phyloP scores from a whole-genome alignment of 2,329 filamentous ascomycete species.

The Aquanectria penicillioides region DNA sequence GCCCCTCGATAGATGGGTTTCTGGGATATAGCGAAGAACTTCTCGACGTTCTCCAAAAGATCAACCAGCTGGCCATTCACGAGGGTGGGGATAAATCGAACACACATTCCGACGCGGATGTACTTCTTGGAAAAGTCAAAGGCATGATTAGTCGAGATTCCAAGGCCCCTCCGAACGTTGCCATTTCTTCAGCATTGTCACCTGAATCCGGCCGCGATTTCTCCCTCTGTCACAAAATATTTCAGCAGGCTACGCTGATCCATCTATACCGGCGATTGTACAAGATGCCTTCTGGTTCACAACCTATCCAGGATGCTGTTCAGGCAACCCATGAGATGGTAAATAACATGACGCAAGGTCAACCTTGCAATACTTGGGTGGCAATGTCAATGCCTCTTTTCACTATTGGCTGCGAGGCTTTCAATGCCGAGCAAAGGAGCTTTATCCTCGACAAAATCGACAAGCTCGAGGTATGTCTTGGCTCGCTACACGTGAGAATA shows the following conservation, averaged over 20 bases:
- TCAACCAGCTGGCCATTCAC: conserved; percentile 18
- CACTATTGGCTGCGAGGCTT: conserved; percentile 42
- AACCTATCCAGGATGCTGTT: conserved; percentile 32
- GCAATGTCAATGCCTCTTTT: conserved; percentile 45
- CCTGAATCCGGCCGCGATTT: conserved; percentile 39
- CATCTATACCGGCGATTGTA: conserved; percentile 41
- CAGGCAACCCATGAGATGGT: conserved; percentile 34
- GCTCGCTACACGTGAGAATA: conserved; percentile 39
- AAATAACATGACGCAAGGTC: conserved; percentile 40
- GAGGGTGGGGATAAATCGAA: neutral
- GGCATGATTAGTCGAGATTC: conserved; percentile 39
- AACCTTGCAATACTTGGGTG: conserved; percentile 45
- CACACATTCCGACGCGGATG: conserved; percentile 22
- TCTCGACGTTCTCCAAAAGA: conserved; percentile 36
- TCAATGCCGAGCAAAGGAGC: conserved; percentile 24
- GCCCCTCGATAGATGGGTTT: conserved; percentile 40
- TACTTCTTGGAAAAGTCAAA: conserved; percentile 35
- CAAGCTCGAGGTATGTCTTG: conserved; percentile 39
- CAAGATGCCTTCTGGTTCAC: conserved; percentile 25
- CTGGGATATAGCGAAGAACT: conserved; percentile 43
- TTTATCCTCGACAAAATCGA: conserved; percentile 41
- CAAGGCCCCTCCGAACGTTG: conserved; percentile 25
- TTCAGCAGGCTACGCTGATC: conserved; percentile 41
- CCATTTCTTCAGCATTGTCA: conserved; percentile 33
- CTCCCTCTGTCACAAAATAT: conserved; percentile 37